phyloP scores from a whole-genome alignment of 2,329 filamentous ascomycete genomes.

The Mycosphaerelloides madeirae region DNA sequence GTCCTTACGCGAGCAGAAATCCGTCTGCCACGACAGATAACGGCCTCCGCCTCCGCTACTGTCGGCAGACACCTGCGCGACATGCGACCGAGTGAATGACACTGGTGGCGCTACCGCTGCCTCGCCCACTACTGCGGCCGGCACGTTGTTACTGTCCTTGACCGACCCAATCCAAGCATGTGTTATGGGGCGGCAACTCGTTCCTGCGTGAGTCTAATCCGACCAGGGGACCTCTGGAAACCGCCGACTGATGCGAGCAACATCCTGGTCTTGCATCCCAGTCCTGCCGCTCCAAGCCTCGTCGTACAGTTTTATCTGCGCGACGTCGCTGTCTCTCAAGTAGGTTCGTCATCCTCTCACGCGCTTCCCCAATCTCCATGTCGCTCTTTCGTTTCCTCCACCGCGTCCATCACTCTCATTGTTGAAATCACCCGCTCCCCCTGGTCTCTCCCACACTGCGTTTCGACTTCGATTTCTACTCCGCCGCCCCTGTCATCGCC shows the following conservation, averaged over 20 bases:
- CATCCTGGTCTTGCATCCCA: slow-evolving; percentile 1
- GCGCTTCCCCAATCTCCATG: slow-evolving; percentile 5
- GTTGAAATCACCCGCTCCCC: not conserved
- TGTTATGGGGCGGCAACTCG: slow-evolving; percentile 6
- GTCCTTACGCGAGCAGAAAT: too few species aligned
- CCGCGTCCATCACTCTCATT: not conserved
- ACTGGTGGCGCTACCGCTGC: not conserved
- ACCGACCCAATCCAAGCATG: not conserved
- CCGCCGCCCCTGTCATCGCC: not conserved
- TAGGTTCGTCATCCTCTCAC: slow-evolving; percentile 8
- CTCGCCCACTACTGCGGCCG: not conserved
- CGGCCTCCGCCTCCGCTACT: not conserved
- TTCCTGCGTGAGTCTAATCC: slow-evolving; percentile 13
- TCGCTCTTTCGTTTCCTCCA: not conserved
- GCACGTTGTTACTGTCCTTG: not conserved
- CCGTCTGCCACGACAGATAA: too few species aligned
- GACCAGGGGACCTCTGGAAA: slow-evolving; percentile 6
- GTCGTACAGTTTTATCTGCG: slow-evolving; percentile 18
- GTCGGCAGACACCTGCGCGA: not conserved
- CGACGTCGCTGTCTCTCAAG: slow-evolving; percentile 14
- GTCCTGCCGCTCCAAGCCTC: slow-evolving; percentile 9
- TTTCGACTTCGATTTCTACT: not conserved
- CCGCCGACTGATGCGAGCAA: slow-evolving; percentile 8
- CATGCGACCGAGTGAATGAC: not conserved
- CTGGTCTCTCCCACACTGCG: not conserved